Base-by-base conservation (phyloP, 345 rosid species). In the Nephelium lappaceum region DNA sequence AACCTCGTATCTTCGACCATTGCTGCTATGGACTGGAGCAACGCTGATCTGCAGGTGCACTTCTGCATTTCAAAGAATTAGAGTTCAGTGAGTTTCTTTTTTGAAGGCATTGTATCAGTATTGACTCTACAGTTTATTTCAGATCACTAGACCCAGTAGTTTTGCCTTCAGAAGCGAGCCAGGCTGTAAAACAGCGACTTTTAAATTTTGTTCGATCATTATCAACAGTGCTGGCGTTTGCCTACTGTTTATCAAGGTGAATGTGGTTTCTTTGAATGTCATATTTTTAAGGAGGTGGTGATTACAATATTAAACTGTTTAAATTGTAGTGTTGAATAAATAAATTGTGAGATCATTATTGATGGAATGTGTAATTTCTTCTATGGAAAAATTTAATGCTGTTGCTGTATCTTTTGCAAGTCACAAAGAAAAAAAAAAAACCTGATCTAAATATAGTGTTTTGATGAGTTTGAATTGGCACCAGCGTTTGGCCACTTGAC, bases 211-310 rank as follows among this genome's bases (percentile, higher is more conserved):
- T 89, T 42, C 85, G 86, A 61, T 88, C 97, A 72, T 83, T 91
- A 24, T 90, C 99, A 36, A 87, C 93, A 0, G 94, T 93, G 63
- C 82, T 96, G 86, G 94, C 94, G 55, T 96, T 93, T 86, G 93
- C 95, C 45, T 91, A 83, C 81, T 92, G 95, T 85, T 84, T 94
- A 61, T 94, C 99, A 78, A 90, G 97, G 99, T 94, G 81, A 81
- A 87, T 31, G 63, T 83, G 72, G 25, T 75, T 70, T 57, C 64
- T 53, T 8, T 9, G n/a, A 47, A n/a, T 43, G 55, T 51, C 18
- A 57, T 74, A 25, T 51, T 14, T 45, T 3, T 71, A 47, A 10
- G 4, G 18, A 71, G 24, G 11, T 47, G 57, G 58, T 53, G 51
- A 62, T 65, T 21, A 36, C 21, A 45, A 27, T 75, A 8, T 65